These are phyloP conservation scores for Turnera subulata DNA, from an alignment of 345 rosid genomes.

Conservation along the genomic window DNA sequence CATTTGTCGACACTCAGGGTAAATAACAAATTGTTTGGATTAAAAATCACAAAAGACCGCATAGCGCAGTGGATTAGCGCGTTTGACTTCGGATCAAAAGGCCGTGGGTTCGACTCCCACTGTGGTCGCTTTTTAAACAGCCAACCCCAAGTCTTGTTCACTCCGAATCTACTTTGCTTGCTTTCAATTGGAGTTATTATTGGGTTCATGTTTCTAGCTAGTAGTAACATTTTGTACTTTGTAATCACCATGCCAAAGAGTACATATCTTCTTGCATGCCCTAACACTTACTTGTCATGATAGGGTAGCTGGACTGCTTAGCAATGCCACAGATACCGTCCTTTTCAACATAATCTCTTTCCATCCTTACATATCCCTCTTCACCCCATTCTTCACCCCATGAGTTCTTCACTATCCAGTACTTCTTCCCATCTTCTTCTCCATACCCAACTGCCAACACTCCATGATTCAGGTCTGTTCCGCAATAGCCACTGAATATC, in stretches of 20 bases:
- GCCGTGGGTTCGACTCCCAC: slow-evolving; percentile 98
- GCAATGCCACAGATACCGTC: slow-evolving; percentile 77
- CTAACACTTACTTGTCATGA: slow-evolving; percentile 22
- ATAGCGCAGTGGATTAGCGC: slow-evolving; percentile 53
- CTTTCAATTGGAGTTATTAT: not conserved
- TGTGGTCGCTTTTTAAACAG: slow-evolving; percentile 66
- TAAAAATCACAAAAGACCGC: too few relatives aligned
- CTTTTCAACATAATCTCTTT: slow-evolving; percentile 29
- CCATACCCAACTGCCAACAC: slow-evolving; percentile 82
- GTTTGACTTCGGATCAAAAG: slow-evolving; percentile 98
- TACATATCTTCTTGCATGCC: not conserved
- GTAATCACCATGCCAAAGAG: slow-evolving; percentile 4
- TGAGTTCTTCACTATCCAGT: slow-evolving; percentile 86
- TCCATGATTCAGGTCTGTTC: slow-evolving; percentile 62
- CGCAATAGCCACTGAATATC: slow-evolving; percentile 59
- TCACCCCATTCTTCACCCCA: slow-evolving; percentile 95
- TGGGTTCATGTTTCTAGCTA: not conserved
- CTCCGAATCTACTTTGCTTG: not conserved
- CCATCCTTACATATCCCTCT: slow-evolving; percentile 66
- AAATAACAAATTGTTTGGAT: too few relatives aligned
- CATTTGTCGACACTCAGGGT: too few relatives aligned
- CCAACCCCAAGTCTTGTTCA: too few relatives aligned
- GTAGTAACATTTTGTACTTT: not conserved
- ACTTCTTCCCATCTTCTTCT: slow-evolving; percentile 34
- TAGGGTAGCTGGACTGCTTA: slow-evolving; percentile 68